Conservation (phyloP, 2,329 filamentous ascomycete species). For the Colletotrichum sp. region DNA sequence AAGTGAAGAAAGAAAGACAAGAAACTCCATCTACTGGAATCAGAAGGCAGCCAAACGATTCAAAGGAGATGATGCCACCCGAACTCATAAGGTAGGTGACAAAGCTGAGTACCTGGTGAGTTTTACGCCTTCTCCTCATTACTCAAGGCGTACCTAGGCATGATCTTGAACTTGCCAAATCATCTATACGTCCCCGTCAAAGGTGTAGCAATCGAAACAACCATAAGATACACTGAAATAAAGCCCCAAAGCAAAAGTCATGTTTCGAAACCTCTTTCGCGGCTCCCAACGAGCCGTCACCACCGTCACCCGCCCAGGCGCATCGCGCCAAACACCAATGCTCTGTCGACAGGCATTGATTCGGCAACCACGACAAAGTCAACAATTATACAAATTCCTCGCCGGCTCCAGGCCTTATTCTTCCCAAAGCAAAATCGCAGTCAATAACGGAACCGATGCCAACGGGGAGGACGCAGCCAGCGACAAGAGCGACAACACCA, state of each 20-base stretch:
- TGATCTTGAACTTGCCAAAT: neutral
- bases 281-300: neutral
- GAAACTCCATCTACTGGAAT: neutral
- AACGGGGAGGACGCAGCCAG: accelerated
- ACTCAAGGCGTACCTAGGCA: accelerated
- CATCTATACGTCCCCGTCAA: no score
- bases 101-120: neutral
- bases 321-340: neutral
- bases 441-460: accelerated
- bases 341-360: accelerated
- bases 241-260: accelerated
- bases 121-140: neutral
- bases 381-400: no score
- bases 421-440: neutral
- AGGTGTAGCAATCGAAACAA: no score
- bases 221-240: accelerated
- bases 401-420: no score
- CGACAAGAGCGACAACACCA: accelerated
- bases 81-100: accelerated
- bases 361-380: neutral
- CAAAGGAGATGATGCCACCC: neutral
- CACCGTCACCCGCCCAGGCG: accelerated
- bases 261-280: neutral
- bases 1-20: accelerated
- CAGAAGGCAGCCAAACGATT: no score